These are phyloP conservation scores for Annulohypoxylon nitens DNA, from an alignment of 495 filamentous ascomycete genomes.

Conservation along the genomic window DNA sequence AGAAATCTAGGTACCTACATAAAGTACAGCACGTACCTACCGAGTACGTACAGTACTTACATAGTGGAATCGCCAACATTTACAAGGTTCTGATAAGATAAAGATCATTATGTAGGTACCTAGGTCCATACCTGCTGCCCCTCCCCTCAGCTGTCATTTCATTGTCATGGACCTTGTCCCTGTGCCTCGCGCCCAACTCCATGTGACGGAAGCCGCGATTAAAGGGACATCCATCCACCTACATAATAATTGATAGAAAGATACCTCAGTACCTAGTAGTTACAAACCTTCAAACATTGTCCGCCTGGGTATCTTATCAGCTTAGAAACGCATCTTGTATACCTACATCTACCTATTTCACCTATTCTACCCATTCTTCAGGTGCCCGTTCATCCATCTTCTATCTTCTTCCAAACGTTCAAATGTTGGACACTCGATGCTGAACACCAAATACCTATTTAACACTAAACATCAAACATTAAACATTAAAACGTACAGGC, in stretches of 20 bases:
- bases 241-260: neutral
- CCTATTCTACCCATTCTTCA: neutral
- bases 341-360: neutral
- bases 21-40: neutral
- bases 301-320: neutral
- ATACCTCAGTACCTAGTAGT: neutral
- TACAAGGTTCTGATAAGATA: too few relatives aligned
- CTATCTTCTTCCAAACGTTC: neutral
- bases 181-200: conserved; percentile 37
- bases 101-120: neutral
- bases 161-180: conserved; percentile 30
- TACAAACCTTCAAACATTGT: neutral
- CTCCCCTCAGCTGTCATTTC: conserved; percentile 34
- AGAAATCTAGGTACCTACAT: too few relatives aligned
- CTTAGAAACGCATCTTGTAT: neutral
- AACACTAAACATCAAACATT: too few relatives aligned
- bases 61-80: too few relatives aligned
- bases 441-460: too few relatives aligned
- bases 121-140: conserved; percentile 24
- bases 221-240: neutral
- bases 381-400: neutral
- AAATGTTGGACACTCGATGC: neutral
- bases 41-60: neutral
- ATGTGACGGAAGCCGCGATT: conserved; percentile 39
- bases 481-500: neutral